Base-by-base conservation (phyloP, 1,139 yeast genomes). In the Magnusiomyces tetraspermus region DNA sequence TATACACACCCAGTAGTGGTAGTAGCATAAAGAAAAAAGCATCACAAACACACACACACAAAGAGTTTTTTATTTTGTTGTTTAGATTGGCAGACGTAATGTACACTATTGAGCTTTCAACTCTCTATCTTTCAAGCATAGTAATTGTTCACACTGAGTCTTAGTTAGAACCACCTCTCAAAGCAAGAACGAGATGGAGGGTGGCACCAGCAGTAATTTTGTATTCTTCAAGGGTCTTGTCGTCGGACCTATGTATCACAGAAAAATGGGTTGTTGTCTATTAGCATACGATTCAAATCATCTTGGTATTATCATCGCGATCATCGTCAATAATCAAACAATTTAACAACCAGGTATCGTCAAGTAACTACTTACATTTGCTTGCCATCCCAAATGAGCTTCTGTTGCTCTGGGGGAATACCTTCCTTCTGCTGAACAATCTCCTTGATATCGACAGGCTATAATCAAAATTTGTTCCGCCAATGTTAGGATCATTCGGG, bases 371-470 rank as follows among this genome's bases (percentile, higher is more conserved):
- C 82, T 65, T 69, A 78, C 82, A 92, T 79, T 71, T 90, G 97
- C 62, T 89, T 86, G 22, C 98, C 98, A 56, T 86, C 83, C 71
- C 80, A 89, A 64, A 92, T 85, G 60, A 92, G 78, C 61, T 96
- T 78, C 68, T 92, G 98, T 70, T 92, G 98, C 33, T 88, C 82
- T 22, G 98, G 97, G 3, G 97, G 97, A 55, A 92, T 92, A 2
- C 98, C 98, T 68, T 92, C 98, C 65, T 89, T 87, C 65, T 92
- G 97, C 69, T 92, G 97, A 74, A 92, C 82, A 69, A 86, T 79
- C 68, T 92, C 97, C 71, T 92, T 92, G 71, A 92, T 82, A 51
- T 87, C 80, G 60, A 83, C 79, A 57, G 90, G 83, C 74, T 73
- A 61, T 17, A 44, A 28, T 28, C 33, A 28, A 28, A 8, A 28